Base-by-base conservation (phyloP, 2,329 filamentous ascomycete species). In the Colletotrichum shisoi region DNA sequence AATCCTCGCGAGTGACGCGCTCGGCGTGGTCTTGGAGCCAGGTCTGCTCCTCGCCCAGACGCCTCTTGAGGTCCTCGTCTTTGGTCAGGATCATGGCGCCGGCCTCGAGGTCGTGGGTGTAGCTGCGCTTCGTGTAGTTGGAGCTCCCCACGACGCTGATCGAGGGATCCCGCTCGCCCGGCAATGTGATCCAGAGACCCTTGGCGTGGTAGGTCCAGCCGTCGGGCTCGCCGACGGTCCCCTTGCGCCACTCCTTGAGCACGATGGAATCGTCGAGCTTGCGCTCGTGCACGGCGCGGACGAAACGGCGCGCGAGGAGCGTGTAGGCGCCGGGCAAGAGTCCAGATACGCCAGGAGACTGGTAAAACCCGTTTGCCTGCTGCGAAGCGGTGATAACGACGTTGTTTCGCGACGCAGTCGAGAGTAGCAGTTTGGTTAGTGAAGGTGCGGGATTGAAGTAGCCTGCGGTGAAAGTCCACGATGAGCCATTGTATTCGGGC, bases 151-250 rank as follows among this genome's bases (percentile, higher is more conserved):
- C 86, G 19, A 98, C 83, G 39, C 89, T 96, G 62, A 98, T 83
- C 54, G 90, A 89, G 0, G 93, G 93, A 45, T 88, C 80, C 42
- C 82, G 77, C 53, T 90, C 85, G 2, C 83, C 81, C 0, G 90
- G 87, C 62, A 94, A 82, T 0, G 91, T 92, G 31, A 97, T 84
- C 94, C 94, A 98, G 2, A 98, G 83, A 0, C 95, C 95, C 79
- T 99, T 99, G 54, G 95, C 95, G 74, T 99, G 95, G 78, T 99
- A 99, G 0, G 94, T 97, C 95, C 96, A 99, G 0, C 93, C 94
- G 1, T 83, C 92, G 0, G 91, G 88, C 72, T 93, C 85, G 19
- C 91, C 91, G 2, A 96, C 91, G 0, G 88, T 91, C 9, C 95
- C 95, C 52, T 85, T 84, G 7, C 90, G 87, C 95, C 95, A 99